Percentiles rank a stretch among this genome's conserved stretches.
Conservation (phyloP, 345 rosid genomes). For the Gossypium thurberi region DNA sequence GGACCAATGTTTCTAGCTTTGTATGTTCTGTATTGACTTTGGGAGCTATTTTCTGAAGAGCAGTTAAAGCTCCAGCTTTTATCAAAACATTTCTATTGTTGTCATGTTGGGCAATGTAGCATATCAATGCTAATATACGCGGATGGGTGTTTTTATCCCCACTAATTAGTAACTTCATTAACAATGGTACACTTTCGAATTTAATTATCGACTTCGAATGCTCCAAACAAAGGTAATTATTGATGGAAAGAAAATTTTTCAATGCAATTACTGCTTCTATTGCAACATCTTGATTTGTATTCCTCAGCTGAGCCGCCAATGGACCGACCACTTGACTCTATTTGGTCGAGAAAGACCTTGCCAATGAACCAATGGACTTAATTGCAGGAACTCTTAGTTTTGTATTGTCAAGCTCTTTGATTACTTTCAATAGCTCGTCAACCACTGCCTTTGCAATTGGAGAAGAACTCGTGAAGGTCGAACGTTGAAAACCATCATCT, state of each 20-base stretch:
- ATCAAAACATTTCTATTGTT: conserved; percentile 36
- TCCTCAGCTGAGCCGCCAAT: conserved; percentile 42
- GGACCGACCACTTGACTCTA: conserved; percentile 56
- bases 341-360: conserved; percentile 70
- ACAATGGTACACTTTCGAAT: conserved; percentile 30
- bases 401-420: conserved; percentile 31
- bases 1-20: conserved; percentile 52
- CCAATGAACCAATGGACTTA: conserved; percentile 65
- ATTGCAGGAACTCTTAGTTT: conserved; percentile 45
- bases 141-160: conserved; percentile 13
- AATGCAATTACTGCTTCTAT: conserved; percentile 55
- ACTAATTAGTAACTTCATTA: conserved; percentile 52
- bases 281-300: conserved; percentile 44
- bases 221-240: conserved; percentile 25
- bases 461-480: conserved; percentile 63
- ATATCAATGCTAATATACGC: conserved; percentile 47
- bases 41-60: conserved; percentile 56
- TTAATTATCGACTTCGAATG: conserved; percentile 68
- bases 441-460: conserved; percentile 73
- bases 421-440: conserved; percentile 59
- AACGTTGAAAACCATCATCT: conserved; percentile 50
- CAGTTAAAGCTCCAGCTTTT: conserved; percentile 58
- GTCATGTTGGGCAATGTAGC: conserved; percentile 59
- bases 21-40: conserved; percentile 36
- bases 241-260: conserved; percentile 48